These are phyloP conservation scores for Aspergillus oerlinghausenensis DNA, from an alignment of 2,329 filamentous ascomycete species.

Conservation along the genomic window DNA sequence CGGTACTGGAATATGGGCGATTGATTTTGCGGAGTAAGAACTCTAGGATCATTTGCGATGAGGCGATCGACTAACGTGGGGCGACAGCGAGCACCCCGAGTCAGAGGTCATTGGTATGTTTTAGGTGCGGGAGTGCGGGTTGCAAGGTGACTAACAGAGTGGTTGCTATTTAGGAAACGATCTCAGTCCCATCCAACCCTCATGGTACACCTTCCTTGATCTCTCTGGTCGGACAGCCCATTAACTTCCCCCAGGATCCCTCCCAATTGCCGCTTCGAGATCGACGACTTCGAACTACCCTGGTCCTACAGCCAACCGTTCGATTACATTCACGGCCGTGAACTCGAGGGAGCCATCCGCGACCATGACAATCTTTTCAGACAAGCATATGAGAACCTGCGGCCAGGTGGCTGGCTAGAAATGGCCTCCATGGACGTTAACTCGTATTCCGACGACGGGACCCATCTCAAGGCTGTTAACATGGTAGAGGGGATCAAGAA, in stretches of 20 bases:
- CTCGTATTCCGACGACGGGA: constrained; percentile 64
- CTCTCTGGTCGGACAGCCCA: neutral
- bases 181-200: constrained; percentile 29
- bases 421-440: constrained; percentile 76
- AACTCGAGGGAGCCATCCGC: constrained; percentile 26
- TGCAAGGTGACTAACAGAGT: neutral
- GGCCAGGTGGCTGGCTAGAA: constrained; percentile 26
- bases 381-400: constrained; percentile 21
- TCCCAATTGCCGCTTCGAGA: constrained; percentile 31
- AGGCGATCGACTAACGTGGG: neutral
- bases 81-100: constrained; percentile 21
- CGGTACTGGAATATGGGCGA: constrained; percentile 36
- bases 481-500: constrained; percentile 24
- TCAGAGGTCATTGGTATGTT: constrained; percentile 27
- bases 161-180: constrained; percentile 22
- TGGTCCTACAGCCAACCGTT: constrained; percentile 27
- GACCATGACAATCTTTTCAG: constrained; percentile 24
- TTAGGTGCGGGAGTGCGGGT: neutral
- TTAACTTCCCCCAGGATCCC: constrained; percentile 22
- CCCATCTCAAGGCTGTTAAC: constrained; percentile 22
- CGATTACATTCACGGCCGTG: constrained; percentile 30
- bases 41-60: neutral
- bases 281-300: constrained; percentile 29
- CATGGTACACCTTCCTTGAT: constrained; percentile 16
- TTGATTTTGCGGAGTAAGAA: constrained; percentile 34